phyloP scores from a whole-genome alignment of 2,329 filamentous ascomycete species.

The Colletotrichum neosansevieriae region DNA sequence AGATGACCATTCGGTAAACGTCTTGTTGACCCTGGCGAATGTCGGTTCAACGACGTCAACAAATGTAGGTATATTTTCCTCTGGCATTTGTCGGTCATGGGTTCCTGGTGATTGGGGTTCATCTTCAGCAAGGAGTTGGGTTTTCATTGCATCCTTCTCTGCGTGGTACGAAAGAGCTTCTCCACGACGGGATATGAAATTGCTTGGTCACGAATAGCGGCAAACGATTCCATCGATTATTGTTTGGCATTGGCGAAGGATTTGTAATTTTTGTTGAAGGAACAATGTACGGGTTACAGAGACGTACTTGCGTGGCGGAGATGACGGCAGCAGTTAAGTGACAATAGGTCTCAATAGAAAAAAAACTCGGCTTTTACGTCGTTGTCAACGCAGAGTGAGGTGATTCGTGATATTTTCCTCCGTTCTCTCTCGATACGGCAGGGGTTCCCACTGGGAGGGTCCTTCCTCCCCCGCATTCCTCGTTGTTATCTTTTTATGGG shows the following conservation, averaged over 20 bases:
- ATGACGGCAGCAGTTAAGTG: slow-evolving; percentile 18
- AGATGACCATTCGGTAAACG: slow-evolving; percentile 89
- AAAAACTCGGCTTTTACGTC: not conserved
- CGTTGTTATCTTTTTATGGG: slow-evolving; percentile 25
- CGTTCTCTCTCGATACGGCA: not conserved
- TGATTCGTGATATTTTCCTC: not conserved
- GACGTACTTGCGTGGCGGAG: slow-evolving; percentile 5
- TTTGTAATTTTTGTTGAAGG: slow-evolving; percentile 20
- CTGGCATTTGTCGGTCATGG: slow-evolving; percentile 55
- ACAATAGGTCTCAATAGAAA: slow-evolving; percentile 3
- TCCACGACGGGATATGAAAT: slow-evolving; percentile 49
- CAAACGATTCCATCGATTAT: slow-evolving; percentile 26
- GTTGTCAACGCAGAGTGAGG: not conserved
- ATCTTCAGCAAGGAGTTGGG: slow-evolving; percentile 67
- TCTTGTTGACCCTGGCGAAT: slow-evolving; percentile 33
- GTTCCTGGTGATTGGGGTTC: slow-evolving; percentile 45
- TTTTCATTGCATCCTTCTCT: slow-evolving; percentile 55
- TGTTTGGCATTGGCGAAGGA: slow-evolving; percentile 11
- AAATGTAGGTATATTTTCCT: slow-evolving; percentile 63
- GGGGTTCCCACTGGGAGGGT: not conserved
- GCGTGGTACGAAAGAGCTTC: slow-evolving; percentile 65
- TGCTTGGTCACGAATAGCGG: slow-evolving; percentile 41
- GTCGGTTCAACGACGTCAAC: slow-evolving; percentile 43
- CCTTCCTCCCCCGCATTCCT: slow-evolving; percentile 29
- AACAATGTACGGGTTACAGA: slow-evolving; percentile 11